A percentile compares a stretch with the other conserved stretches of the same genome.
phyloP scores from a whole-genome alignment of 495 filamentous ascomycete genomes.

The Letharia lupina region DNA sequence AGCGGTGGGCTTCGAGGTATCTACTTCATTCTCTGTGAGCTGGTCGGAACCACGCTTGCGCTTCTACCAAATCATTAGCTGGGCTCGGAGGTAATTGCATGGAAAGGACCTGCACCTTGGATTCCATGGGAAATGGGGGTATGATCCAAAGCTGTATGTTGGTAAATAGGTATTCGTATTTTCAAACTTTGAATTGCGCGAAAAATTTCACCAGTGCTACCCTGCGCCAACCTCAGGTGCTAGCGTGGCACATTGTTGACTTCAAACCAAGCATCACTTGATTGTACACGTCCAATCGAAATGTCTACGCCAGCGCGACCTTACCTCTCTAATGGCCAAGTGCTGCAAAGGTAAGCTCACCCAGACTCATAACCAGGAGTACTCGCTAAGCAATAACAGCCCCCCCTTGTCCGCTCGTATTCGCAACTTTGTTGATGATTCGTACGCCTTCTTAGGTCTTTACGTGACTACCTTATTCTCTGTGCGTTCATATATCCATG shows the following conservation, averaged over 20 bases:
- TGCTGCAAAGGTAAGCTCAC: conserved; percentile 20
- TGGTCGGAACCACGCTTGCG: conserved; percentile 16
- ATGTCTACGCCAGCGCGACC: conserved; percentile 25
- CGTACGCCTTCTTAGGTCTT: conserved; percentile 26
- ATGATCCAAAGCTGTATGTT: neutral
- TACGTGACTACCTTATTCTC: conserved; percentile 29
- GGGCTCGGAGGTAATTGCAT: neutral
- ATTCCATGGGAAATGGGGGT: neutral
- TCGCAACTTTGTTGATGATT: conserved; percentile 21
- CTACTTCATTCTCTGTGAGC: conserved; percentile 18
- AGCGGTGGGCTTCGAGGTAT: conserved; percentile 51
- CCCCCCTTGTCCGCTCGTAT: conserved; percentile 27
- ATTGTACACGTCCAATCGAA: neutral
- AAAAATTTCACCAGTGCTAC: conserved; percentile 1
- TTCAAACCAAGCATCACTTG: neutral
- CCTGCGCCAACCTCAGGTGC: neutral
- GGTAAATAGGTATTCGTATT: neutral
- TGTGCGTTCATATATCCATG: conserved; percentile 10
- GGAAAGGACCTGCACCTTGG: conserved; percentile 6
- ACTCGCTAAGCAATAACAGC: conserved; percentile 13
- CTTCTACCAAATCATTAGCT: conserved; percentile 9
- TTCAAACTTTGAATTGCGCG: neutral
- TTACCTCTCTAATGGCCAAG: conserved; percentile 27
- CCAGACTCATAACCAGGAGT: neutral
- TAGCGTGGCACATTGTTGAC: neutral